Conservation (phyloP, 345 rosid species). For the Hibiscus mutabilis region DNA sequence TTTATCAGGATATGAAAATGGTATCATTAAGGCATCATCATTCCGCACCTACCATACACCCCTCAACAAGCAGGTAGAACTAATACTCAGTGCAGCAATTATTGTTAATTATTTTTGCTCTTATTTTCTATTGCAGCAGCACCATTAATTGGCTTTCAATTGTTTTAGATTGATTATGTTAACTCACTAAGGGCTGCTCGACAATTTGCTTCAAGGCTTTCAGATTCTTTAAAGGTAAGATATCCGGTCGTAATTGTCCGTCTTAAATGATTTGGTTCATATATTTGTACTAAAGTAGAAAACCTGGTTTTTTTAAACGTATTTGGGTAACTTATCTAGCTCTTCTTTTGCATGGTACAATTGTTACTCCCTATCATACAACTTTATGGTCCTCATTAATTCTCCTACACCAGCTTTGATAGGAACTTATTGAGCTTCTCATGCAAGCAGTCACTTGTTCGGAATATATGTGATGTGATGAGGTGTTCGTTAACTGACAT, state of each 20-base stretch:
- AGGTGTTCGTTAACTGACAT: conserved; percentile 1
- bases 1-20: conserved; percentile 59
- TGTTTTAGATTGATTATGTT: conserved; percentile 66
- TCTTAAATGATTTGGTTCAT: neutral
- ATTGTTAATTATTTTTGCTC: neutral
- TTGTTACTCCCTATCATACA: neutral
- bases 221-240: conserved; percentile 72
- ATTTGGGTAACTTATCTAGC: neutral
- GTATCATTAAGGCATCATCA: conserved; percentile 83
- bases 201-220: conserved; percentile 66
- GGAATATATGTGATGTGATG: neutral
- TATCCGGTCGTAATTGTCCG: neutral
- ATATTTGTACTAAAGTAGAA: neutral
- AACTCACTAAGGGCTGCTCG: conserved; percentile 93
- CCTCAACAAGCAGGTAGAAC: conserved; percentile 79
- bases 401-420: neutral
- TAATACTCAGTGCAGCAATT: neutral
- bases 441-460: neutral
- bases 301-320: neutral
- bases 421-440: neutral
- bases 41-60: conserved; percentile 99
- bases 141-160: conserved; percentile 5
- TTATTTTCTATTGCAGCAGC: neutral
- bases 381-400: neutral
- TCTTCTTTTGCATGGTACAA: neutral